Conservation (phyloP, 371 early-diverging fungal genomes). For the Mortierella sp. region DNA sequence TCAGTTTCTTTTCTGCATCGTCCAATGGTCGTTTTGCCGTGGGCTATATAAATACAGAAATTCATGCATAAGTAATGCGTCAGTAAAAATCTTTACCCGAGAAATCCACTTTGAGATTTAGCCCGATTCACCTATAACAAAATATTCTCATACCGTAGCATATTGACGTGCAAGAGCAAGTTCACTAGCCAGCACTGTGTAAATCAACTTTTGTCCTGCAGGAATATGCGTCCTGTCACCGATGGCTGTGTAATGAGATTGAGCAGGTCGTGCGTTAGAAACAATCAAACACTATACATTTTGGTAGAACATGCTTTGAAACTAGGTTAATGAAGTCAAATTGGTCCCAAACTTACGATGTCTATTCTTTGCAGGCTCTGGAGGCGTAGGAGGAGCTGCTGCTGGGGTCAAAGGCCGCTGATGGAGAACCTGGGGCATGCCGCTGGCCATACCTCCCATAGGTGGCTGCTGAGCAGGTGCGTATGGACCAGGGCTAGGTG, state of each 20-base stretch:
- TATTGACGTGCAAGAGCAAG: conserved; percentile 65
- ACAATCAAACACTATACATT: neutral
- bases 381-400: conserved; percentile 58
- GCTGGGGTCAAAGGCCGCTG: conserved; percentile 58
- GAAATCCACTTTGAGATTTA: neutral
- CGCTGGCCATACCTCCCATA: conserved; percentile 45
- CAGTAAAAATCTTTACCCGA: neutral
- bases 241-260: conserved; percentile 56
- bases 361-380: conserved; percentile 54
- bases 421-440: conserved; percentile 47
- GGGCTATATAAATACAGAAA: conserved; percentile 58
- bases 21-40: conserved; percentile 77
- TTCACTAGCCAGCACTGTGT: conserved; percentile 60
- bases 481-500: conserved; percentile 26
- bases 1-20: conserved; percentile 81
- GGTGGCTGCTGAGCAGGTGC: conserved; percentile 25
- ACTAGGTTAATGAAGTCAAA: too few species aligned
- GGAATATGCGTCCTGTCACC: conserved; percentile 88
- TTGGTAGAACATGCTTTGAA: neutral
- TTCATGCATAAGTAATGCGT: neutral
- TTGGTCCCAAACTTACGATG: conserved; percentile 57
- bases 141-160: conserved; percentile 60
- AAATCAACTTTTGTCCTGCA: conserved; percentile 74
- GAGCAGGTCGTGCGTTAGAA: neutral
- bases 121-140: neutral